Conservation (phyloP, 2,329 filamentous ascomycete genomes). For the Cytospora schulzeri region DNA sequence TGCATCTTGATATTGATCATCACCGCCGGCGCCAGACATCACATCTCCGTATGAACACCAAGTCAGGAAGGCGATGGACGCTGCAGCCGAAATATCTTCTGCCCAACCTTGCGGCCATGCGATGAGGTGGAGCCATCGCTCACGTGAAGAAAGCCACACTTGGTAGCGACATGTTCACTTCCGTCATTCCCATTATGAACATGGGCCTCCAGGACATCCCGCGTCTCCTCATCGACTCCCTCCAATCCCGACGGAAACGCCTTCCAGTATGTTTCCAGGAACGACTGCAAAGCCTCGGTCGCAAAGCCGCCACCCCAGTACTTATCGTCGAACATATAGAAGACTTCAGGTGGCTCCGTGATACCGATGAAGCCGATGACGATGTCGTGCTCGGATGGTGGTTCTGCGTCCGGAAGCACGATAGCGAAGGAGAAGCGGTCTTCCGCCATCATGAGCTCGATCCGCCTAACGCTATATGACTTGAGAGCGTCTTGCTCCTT, state of each 20-base stretch:
- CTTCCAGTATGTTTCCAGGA: slow-evolving; percentile 7
- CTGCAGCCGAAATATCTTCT: slow-evolving; percentile 12
- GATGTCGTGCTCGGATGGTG: neutral
- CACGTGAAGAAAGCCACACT: slow-evolving; percentile 16
- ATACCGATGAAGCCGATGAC: slow-evolving; percentile 17
- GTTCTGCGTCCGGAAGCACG: neutral
- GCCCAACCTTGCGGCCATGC: slow-evolving; percentile 2
- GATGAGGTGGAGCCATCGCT: slow-evolving; percentile 5
- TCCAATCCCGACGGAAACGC: slow-evolving; percentile 3
- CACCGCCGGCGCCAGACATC: too few species aligned
- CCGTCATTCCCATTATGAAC: slow-evolving; percentile 5
- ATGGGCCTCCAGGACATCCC: slow-evolving; percentile 10
- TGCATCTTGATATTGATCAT: neutral
- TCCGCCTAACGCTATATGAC: slow-evolving; percentile 14
- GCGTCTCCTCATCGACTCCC: neutral
- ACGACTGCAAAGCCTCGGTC: slow-evolving; percentile 5
- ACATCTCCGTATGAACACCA: neutral
- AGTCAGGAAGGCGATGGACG: neutral
- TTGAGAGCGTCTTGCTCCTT: slow-evolving; percentile 9
- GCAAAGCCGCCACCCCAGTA: slow-evolving; percentile 9
- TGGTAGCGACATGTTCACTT: slow-evolving; percentile 12
- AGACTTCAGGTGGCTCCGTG: slow-evolving; percentile 9
- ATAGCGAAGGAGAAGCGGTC: slow-evolving; percentile 17
- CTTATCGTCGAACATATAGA: slow-evolving; percentile 9
- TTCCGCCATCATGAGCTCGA: slow-evolving; percentile 16